Evolutionary conservation across 2,329 filamentous ascomycete genomes (phyloP).

Genomic region (Fusarium ambrosium): DNA sequence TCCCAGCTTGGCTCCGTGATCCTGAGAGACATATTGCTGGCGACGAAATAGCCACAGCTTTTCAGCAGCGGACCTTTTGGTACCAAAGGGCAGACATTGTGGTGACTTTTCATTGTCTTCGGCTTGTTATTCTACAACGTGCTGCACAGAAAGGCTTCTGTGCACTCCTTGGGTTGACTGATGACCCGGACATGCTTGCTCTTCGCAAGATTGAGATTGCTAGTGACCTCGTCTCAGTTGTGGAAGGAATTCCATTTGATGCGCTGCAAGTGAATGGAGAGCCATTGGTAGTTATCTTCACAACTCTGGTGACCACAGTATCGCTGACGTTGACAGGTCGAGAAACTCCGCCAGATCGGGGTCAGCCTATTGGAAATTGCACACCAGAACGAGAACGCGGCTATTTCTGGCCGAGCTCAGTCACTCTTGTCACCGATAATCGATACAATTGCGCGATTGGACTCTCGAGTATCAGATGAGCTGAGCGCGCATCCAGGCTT

Average conservation of each 20-base stretch:
- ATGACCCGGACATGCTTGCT: conserved; percentile 17
- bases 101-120: conserved; percentile 25
- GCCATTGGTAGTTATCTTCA: conserved; percentile 11
- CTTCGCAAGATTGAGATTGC: conserved; percentile 28
- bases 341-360: conserved; percentile 31
- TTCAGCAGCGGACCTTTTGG: conserved; percentile 22
- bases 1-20: conserved; percentile 20
- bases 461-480: conserved; percentile 31
- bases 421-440: conserved; percentile 6
- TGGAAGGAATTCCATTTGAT: conserved; percentile 15
- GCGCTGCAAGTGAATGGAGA: conserved; percentile 26
- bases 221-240: conserved; percentile 5
- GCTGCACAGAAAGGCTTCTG: conserved; percentile 15
- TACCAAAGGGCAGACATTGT: conserved; percentile 21
- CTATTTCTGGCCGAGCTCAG: conserved; percentile 14
- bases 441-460: conserved; percentile 19
- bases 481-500: conserved; percentile 11
- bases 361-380: conserved; percentile 24
- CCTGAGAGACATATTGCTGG: conserved; percentile 1
- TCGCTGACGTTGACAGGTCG: conserved; percentile 11
- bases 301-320: neutral
- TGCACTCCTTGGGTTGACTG: conserved; percentile 15
- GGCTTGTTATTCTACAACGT: conserved; percentile 5
- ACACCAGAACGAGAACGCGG: conserved; percentile 13
- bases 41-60: neutral